Conservation (phyloP, 805 yeast genomes). For the Cyberlindnera veronae region DNA sequence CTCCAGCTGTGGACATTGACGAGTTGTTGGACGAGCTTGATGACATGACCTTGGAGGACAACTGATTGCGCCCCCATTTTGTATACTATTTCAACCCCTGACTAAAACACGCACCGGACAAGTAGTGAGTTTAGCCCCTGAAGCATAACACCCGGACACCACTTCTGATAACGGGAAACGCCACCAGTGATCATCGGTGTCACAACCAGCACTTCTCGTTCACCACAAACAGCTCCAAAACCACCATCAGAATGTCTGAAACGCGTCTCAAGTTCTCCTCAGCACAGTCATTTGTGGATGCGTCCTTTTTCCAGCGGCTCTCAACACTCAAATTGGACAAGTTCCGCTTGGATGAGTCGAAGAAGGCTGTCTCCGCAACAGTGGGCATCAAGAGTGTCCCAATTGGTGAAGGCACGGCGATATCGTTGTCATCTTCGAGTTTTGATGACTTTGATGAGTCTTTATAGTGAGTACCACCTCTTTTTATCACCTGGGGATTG, state of each 20-base stretch:
- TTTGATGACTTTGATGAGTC: constrained; percentile 24
- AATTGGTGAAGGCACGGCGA: constrained; percentile 30
- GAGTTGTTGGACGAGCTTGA: constrained; percentile 94
- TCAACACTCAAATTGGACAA: constrained; percentile 71
- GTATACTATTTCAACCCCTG: neutral
- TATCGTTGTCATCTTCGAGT: constrained; percentile 27
- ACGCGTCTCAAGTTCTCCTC: constrained; percentile 34
- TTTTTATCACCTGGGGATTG: too few species aligned
- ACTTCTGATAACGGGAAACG: too few species aligned
- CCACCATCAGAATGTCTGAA: constrained; percentile 1
- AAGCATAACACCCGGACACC: too few species aligned
- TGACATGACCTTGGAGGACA: constrained; percentile 80
- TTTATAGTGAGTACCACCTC: constrained; percentile 8
- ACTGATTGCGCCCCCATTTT: constrained; percentile 1
- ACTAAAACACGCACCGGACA: too few species aligned
- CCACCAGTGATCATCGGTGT: too few species aligned
- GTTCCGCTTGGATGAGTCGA: constrained; percentile 47
- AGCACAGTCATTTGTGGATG: constrained; percentile 72
- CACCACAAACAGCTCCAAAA: neutral
- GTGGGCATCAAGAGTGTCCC: constrained; percentile 30
- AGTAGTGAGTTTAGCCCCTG: too few species aligned
- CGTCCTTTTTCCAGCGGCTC: constrained; percentile 79
- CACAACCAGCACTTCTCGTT: neutral
- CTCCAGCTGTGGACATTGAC: constrained; percentile 85
- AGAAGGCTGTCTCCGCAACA: constrained; percentile 26